phyloP scores from a whole-genome alignment of 257 asterid genomes.

The Lavandula angustifolia region DNA sequence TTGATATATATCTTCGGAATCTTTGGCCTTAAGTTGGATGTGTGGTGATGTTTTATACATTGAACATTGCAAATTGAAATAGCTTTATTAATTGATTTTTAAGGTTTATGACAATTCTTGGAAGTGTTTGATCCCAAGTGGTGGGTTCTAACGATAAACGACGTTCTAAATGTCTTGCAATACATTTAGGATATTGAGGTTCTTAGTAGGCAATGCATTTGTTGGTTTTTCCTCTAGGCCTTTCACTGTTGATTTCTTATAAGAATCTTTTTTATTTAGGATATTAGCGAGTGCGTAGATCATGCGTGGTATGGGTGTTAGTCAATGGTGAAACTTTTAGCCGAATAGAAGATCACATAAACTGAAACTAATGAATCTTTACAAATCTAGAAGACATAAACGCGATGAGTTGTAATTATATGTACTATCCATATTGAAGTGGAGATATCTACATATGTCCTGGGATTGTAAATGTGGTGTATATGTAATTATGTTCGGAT shows the following conservation, averaged over 20 bases:
- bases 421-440: background rate
- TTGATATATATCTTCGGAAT: no score
- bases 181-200: conserved; percentile 3
- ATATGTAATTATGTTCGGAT: background rate
- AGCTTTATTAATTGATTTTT: background rate
- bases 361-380: background rate
- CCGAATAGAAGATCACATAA: background rate
- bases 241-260: background rate
- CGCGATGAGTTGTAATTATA: background rate
- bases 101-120: conserved; percentile 6
- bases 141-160: conserved; percentile 16
- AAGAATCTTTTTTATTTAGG: conserved; percentile 1
- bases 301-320: conserved; percentile 2
- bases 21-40: background rate
- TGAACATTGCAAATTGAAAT: background rate
- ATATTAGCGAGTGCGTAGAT: conserved; percentile 12
- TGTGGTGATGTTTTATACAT: conserved; percentile 1
- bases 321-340: background rate
- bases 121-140: conserved; percentile 16
- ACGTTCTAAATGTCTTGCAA: conserved; percentile 6
- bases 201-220: conserved; percentile 12
- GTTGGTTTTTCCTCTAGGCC: background rate
- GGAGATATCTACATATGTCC: background rate
- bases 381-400: background rate
- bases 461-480: background rate